Conservation (phyloP, 306 rosid species). For the Carpinus fangiana region DNA sequence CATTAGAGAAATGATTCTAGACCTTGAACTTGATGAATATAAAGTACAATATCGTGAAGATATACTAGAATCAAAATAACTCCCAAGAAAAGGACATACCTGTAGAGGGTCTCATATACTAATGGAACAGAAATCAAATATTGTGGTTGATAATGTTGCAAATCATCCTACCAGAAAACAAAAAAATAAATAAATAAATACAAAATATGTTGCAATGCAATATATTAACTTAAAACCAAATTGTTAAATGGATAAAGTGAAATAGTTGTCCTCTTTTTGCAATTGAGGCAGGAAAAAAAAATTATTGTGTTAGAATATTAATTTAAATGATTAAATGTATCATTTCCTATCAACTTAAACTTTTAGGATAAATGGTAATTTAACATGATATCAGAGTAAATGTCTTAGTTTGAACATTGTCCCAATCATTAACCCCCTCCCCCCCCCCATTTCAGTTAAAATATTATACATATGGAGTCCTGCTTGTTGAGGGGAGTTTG, state of each 20-base stretch:
- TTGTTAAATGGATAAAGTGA: not conserved
- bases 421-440: no score
- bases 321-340: no score
- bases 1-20: not conserved
- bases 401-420: no score
- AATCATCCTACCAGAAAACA: constrained; percentile 60
- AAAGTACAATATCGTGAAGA: not conserved
- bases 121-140: constrained; percentile 83
- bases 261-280: not conserved
- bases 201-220: not conserved
- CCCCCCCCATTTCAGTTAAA: no score
- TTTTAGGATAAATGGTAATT: no score
- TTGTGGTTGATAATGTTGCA: constrained; percentile 69
- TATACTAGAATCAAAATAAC: constrained; percentile 14
- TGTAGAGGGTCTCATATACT: constrained; percentile 88
- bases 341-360: no score
- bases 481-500: no score
- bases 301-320: not conserved
- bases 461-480: no score
- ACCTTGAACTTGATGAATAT: not conserved
- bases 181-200: constrained; percentile 6
- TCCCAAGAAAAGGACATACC: constrained; percentile 43
- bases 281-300: not conserved
- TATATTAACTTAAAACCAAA: not conserved
- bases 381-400: no score